These are phyloP conservation scores for Pseudisothecium myosuroides DNA, from an alignment of 225 moss, liverwort and hornwort genomes.

Conservation along the genomic window DNA sequence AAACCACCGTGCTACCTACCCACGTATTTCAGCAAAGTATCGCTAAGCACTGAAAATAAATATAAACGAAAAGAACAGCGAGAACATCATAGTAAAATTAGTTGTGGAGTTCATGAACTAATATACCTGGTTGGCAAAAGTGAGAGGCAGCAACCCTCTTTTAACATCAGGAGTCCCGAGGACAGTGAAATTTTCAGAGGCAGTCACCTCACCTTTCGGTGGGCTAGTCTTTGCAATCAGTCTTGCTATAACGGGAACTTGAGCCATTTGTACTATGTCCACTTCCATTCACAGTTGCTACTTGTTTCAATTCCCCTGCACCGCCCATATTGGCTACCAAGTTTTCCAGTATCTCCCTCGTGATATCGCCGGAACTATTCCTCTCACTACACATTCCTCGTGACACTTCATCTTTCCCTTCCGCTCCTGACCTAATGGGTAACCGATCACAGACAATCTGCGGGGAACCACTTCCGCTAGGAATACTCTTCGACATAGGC, in stretches of 20 bases:
- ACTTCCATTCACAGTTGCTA: neutral
- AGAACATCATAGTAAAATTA: neutral
- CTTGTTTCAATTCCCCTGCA: conserved; percentile 1
- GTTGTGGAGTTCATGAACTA: neutral
- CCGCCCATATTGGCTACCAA: neutral
- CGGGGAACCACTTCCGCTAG: neutral
- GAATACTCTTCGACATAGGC: neutral
- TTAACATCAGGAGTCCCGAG: neutral
- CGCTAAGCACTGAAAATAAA: neutral
- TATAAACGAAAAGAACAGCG: neutral
- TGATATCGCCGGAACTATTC: neutral
- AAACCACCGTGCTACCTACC: neutral
- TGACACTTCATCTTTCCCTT: neutral
- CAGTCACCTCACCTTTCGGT: conserved; percentile 1
- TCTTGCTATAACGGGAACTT: conserved; percentile 2
- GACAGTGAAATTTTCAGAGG: neutral
- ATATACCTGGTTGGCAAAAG: neutral
- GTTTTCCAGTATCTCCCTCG: neutral
- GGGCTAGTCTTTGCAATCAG: conserved; percentile 9
- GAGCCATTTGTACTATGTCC: neutral
- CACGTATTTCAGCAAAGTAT: neutral
- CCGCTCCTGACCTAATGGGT: neutral
- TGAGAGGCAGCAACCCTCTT: neutral
- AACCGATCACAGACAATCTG: neutral
- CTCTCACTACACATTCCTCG: neutral